These are phyloP conservation scores for Mycena vitilis DNA, from an alignment of 768 basidiomycete species.

Conservation along the genomic window DNA sequence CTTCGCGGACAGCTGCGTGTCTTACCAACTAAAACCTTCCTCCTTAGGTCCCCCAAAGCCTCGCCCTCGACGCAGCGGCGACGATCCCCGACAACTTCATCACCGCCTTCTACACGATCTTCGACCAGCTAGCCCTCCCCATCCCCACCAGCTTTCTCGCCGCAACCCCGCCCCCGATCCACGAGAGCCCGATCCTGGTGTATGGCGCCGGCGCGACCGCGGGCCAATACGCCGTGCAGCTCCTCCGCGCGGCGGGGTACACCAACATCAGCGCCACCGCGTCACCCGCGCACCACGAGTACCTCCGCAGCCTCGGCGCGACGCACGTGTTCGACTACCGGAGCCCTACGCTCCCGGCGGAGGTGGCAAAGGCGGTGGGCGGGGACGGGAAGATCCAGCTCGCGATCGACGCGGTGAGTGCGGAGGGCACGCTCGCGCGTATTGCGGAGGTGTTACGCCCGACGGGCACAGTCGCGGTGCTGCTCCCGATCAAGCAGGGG, in stretches of 20 bases:
- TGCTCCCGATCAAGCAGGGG: slow-evolving; percentile 46
- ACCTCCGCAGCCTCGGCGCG: slow-evolving; percentile 50
- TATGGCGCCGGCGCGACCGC: slow-evolving; percentile 56
- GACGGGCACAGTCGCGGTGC: slow-evolving; percentile 42
- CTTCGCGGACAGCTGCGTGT: background rate
- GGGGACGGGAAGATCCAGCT: slow-evolving; percentile 38
- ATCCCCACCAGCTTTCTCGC: slow-evolving; percentile 47
- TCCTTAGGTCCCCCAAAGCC: slow-evolving; percentile 57
- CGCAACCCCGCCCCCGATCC: slow-evolving; percentile 40
- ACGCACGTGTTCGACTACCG: slow-evolving; percentile 51
- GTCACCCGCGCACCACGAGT: slow-evolving; percentile 45
- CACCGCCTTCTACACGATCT: slow-evolving; percentile 52
- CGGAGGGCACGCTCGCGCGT: slow-evolving; percentile 42
- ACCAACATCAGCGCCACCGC: slow-evolving; percentile 53
- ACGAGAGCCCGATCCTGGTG: slow-evolving; percentile 50
- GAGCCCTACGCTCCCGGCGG: slow-evolving; percentile 41
- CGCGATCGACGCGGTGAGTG: slow-evolving; percentile 46
- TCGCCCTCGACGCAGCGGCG: slow-evolving; percentile 52
- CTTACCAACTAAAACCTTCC: background rate
- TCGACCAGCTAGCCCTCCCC: slow-evolving; percentile 49
- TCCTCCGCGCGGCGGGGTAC: slow-evolving; percentile 53
- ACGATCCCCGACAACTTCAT: slow-evolving; percentile 57
- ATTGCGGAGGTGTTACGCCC: slow-evolving; percentile 43
- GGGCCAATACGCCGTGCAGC: slow-evolving; percentile 48
- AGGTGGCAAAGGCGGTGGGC: slow-evolving; percentile 44